Percentiles rank a stretch among this genome's conserved stretches.
Conservation (phyloP, 768 basidiomycete genomes). For the Termitomyces sp. region DNA sequence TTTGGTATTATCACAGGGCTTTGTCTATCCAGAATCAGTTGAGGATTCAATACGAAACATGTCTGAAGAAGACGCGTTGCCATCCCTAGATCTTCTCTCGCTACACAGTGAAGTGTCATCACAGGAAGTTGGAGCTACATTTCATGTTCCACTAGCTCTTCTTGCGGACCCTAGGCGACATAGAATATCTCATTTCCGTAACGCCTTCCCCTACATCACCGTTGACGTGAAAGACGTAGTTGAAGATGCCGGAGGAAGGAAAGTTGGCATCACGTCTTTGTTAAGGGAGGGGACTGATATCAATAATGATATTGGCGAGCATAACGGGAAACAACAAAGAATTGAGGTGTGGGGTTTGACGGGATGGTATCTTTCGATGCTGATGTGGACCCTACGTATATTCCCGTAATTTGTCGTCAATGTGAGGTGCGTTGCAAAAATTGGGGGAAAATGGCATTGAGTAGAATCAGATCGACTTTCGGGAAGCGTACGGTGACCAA, state of each 20-base stretch:
- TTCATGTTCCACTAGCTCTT: constrained; percentile 65
- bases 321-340: constrained; percentile 36
- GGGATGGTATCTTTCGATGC: constrained; percentile 71
- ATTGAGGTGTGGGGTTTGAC: constrained; percentile 83
- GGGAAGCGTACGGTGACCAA: not conserved
- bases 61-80: constrained; percentile 44
- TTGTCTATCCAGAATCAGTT: constrained; percentile 26
- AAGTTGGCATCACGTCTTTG: constrained; percentile 19
- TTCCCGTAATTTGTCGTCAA: constrained; percentile 30
- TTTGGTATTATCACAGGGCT: constrained; percentile 31
- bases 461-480: not conserved
- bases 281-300: constrained; percentile 21
- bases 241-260: constrained; percentile 13
- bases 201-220: constrained; percentile 56
- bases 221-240: constrained; percentile 66
- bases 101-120: constrained; percentile 45
- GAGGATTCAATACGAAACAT: constrained; percentile 10
- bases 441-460: not conserved
- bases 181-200: constrained; percentile 53
- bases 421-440: not conserved
- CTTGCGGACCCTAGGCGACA: constrained; percentile 46
- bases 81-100: constrained; percentile 52
- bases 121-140: constrained; percentile 63
- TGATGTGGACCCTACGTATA: constrained; percentile 54
- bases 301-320: constrained; percentile 24